A percentile compares a stretch with the other conserved stretches of the same genome.
Evolutionary conservation across 2,329 filamentous ascomycete genomes (phyloP).

Genomic region (Dothideomycetes sp.): DNA sequence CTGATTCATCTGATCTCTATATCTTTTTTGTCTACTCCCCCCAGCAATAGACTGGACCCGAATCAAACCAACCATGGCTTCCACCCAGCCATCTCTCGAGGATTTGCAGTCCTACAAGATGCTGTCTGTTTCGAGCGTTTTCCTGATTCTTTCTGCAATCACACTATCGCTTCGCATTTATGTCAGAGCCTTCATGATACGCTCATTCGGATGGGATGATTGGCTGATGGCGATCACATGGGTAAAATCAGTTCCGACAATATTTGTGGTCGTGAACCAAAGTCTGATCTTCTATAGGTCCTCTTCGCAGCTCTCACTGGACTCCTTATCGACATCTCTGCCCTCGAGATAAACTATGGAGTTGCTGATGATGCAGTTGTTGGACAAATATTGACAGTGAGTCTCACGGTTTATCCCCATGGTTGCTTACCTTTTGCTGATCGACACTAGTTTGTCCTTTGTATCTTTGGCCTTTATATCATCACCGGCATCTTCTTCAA

Average conservation of each 20-base stretch:
- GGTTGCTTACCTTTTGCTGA: background rate
- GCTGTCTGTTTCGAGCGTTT: conserved; percentile 15
- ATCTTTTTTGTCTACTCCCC: too few relatives aligned
- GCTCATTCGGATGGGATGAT: conserved; percentile 38
- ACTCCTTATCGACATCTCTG: background rate
- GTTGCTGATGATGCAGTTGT: background rate
- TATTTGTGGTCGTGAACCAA: too few relatives aligned
- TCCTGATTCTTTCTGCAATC: conserved; percentile 30
- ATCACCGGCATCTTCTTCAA: conserved; percentile 35
- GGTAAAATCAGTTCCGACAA: too few relatives aligned
- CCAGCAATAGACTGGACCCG: too few relatives aligned
- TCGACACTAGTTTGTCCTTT: conserved; percentile 19
- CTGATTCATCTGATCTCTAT: too few relatives aligned
- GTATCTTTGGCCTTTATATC: conserved; percentile 32
- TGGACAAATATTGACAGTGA: conserved; percentile 7
- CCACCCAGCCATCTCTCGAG: background rate
- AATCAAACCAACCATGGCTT: conserved; percentile 4
- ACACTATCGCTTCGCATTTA: conserved; percentile 32
- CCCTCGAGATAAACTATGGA: background rate
- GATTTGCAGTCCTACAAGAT: conserved; percentile 11
- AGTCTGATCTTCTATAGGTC: background rate
- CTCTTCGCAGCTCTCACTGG: conserved; percentile 1
- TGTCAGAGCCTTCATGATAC: conserved; percentile 31
- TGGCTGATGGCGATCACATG: conserved; percentile 31
- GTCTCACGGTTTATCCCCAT: background rate